Evolutionary conservation across 2,329 filamentous ascomycete genomes (phyloP).

Genomic region (Didymella pinodella): DNA sequence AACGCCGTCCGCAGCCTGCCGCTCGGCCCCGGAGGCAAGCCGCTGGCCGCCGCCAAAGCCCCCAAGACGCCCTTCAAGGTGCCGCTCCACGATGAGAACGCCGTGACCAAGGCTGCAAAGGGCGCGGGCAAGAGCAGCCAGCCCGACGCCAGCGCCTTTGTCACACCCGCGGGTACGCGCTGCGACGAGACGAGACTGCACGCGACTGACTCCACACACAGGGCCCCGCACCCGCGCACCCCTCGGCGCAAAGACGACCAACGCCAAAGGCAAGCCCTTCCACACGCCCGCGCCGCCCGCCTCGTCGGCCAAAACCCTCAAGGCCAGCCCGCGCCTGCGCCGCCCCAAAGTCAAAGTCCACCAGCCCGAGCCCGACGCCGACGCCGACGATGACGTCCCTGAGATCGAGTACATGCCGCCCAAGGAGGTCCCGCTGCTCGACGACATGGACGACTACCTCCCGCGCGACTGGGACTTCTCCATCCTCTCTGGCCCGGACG

Average conservation of each 20-base stretch:
- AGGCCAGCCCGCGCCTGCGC: conserved; percentile 66
- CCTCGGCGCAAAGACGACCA: conserved; percentile 94
- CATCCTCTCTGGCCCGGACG: conserved; percentile 62
- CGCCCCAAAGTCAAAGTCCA: conserved; percentile 68
- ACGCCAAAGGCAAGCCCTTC: conserved; percentile 78
- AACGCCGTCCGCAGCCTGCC: conserved; percentile 82
- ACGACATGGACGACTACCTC: conserved; percentile 72
- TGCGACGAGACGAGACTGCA: conserved; percentile 1
- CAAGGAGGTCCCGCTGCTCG: conserved; percentile 66
- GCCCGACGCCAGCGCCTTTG: conserved; percentile 69
- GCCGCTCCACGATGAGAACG: conserved; percentile 85
- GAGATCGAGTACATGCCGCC: conserved; percentile 93
- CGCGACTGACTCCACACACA: conserved; percentile 40
- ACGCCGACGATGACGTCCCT: conserved; percentile 66
- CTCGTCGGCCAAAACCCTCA: conserved; percentile 67
- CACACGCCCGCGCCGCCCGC: conserved; percentile 71
- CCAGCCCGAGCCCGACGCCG: conserved; percentile 62
- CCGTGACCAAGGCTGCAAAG: conserved; percentile 60
- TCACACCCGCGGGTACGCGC: conserved; percentile 79
- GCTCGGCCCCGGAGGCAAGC: conserved; percentile 73
- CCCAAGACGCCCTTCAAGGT: conserved; percentile 85
- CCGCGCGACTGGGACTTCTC: conserved; percentile 61
- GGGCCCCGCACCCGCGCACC: conserved; percentile 77
- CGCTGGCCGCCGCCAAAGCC: conserved; percentile 70
- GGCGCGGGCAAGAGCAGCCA: conserved; percentile 30